phyloP scores from a whole-genome alignment of 257 asterid species.

The Schizonepeta tenuifolia region DNA sequence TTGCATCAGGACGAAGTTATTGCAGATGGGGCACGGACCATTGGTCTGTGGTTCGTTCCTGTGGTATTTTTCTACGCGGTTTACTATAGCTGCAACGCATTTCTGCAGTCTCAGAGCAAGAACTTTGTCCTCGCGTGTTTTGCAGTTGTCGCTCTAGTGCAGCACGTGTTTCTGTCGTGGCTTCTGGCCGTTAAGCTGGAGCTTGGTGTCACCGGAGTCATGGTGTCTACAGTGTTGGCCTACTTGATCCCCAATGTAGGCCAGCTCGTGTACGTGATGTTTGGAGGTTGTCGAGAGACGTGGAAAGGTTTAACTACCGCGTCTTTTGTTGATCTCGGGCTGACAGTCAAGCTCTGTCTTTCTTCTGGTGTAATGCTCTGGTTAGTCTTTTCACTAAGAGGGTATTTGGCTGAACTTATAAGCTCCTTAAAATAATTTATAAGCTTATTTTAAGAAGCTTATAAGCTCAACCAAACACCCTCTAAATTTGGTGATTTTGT shows the following conservation, averaged over 20 bases:
- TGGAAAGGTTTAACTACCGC: conserved; percentile 65
- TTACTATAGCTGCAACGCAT: conserved; percentile 68
- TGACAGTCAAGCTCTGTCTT: conserved; percentile 58
- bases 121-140: conserved; percentile 55
- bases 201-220: conserved; percentile 59
- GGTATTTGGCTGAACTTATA: no score
- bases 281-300: conserved; percentile 70
- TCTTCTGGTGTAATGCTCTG: conserved; percentile 80
- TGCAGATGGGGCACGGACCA: conserved; percentile 49
- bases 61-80: conserved; percentile 48
- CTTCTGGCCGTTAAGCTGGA: conserved; percentile 50
- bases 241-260: conserved; percentile 69
- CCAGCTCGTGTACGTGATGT: conserved; percentile 46
- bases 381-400: conserved; percentile 49
- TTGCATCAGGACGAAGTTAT: conserved; percentile 58
- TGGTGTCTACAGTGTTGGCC: conserved; percentile 58
- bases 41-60: conserved; percentile 59
- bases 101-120: conserved; percentile 75
- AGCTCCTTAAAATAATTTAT: no score
- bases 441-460: no score
- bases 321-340: conserved; percentile 67
- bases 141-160: conserved; percentile 44
- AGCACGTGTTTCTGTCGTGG: conserved; percentile 64
- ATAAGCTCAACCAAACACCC: no score
- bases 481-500: no score